These are phyloP conservation scores for Penicillium silybi DNA, from an alignment of 495 filamentous ascomycete genomes.

Conservation along the genomic window DNA sequence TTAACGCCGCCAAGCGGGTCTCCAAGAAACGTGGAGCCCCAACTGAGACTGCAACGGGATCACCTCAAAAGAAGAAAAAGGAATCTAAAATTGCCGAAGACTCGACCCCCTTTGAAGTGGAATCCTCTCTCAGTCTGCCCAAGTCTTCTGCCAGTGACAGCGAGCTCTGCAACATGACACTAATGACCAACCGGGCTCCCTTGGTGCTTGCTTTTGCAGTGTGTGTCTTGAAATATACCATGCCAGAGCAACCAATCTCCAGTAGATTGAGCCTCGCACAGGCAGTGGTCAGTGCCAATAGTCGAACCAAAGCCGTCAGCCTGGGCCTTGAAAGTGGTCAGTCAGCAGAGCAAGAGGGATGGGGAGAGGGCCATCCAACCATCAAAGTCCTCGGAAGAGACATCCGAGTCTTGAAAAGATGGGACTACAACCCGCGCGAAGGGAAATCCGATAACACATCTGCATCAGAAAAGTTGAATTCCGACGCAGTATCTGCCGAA, in stretches of 20 bases:
- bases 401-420: slow-evolving; percentile 67
- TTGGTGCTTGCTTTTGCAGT: slow-evolving; percentile 78
- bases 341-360: slow-evolving; percentile 65
- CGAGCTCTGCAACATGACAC: slow-evolving; percentile 48
- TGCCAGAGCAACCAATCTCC: slow-evolving; percentile 79
- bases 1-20: slow-evolving; percentile 57
- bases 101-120: slow-evolving; percentile 56
- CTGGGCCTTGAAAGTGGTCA: slow-evolving; percentile 65
- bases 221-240: slow-evolving; percentile 67
- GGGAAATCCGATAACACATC: slow-evolving; percentile 22
- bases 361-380: slow-evolving; percentile 70
- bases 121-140: slow-evolving; percentile 63
- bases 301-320: slow-evolving; percentile 67
- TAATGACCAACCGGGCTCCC: slow-evolving; percentile 76
- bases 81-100: slow-evolving; percentile 1
- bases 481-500: neutral
- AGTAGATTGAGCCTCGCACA: slow-evolving; percentile 75
- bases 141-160: slow-evolving; percentile 50
- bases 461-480: neutral
- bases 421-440: slow-evolving; percentile 67
- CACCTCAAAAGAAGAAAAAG: slow-evolving; percentile 23
- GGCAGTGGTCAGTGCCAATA: slow-evolving; percentile 74
- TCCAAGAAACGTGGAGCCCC: slow-evolving; percentile 53
- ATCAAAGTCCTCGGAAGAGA: slow-evolving; percentile 68
- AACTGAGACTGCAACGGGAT: slow-evolving; percentile 27